Base-by-base conservation (phyloP, 305 asterid species). In the Ajuga reptans region DNA sequence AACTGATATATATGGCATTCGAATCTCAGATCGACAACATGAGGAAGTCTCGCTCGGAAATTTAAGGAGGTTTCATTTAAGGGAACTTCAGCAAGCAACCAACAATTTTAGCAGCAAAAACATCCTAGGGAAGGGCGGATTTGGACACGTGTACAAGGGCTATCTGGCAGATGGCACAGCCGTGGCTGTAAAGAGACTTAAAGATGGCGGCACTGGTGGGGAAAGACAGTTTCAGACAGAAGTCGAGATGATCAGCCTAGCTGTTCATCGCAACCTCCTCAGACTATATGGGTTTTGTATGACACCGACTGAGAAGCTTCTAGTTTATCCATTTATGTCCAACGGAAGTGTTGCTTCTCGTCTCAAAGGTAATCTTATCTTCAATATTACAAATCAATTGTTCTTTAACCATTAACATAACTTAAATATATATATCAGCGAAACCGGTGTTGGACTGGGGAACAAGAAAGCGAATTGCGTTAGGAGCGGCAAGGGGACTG, bases 261-360 rank as follows among this genome's bases (percentile, higher is more conserved):
- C 97, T 3, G 96, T 93, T 41, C 99, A 93, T 24, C 91, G 99
- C n/a, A 89, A 93, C 78, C 97, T 93, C 81, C 95, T 93, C 43
- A 78, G 88, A 65, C 62, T 93, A 9, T 83, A 85, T 0, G 99
- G 97, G 0, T 93, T 90, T 65, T 93, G 97, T 60, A 84, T 91
- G 92, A 93, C 99, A 2, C 58, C 91, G 9, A 81, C 85, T 0
- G 99, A 93, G 76, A 89, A 89, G 75, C 96, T 93, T 57, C 47
- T 93, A 42, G 96, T 93, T 54, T 90, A 90, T 73, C 98, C 98
- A 15, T 90, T 80, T 72, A 93, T 93, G 98, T 83, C 96, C 4
- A 93, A 93, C 52, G 98, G 98, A 59, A 90, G 97, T 12, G 97
- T 90, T 18, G 96, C 98, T 57, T 84, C 88, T 0, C 98, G 98